phyloP scores from a whole-genome alignment of 176 grass and related monocot species.

The Canna indica region DNA sequence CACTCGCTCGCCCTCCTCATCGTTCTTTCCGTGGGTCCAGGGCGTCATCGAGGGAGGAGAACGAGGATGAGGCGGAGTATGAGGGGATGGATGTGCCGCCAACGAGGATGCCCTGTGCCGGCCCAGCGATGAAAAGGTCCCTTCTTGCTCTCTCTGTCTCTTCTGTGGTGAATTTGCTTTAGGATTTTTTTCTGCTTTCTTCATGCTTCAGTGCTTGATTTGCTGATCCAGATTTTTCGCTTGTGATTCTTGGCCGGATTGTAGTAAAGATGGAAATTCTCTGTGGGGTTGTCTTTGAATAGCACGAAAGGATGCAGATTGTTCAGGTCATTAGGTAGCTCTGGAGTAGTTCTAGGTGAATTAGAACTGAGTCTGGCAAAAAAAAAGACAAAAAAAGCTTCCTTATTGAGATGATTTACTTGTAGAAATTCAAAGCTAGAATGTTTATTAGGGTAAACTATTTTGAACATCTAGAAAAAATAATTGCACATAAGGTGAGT shows the following conservation, averaged over 20 bases:
- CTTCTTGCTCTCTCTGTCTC: neutral
- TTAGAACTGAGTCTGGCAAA: neutral
- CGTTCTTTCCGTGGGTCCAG: neutral
- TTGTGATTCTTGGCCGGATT: neutral
- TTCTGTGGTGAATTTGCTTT: neutral
- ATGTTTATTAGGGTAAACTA: neutral
- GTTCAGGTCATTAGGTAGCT: neutral
- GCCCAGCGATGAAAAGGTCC: slow-evolving; percentile 83
- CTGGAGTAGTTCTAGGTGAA: neutral
- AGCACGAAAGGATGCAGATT: neutral
- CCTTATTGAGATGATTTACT: neutral
- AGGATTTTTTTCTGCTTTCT: neutral
- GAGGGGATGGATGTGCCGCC: slow-evolving; percentile 29
- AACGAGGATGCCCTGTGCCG: slow-evolving; percentile 91
- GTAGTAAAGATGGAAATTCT: neutral
- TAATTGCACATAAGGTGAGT: neutral
- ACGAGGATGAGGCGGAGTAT: neutral
- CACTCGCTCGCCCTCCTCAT: neutral
- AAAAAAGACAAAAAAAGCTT: neutral
- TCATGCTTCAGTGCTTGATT: neutral
- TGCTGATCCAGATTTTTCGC: neutral
- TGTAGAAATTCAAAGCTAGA: too few species aligned
- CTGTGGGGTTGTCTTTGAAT: neutral
- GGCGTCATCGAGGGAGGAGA: neutral
- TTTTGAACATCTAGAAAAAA: neutral